phyloP scores from a whole-genome alignment of 2,329 filamentous ascomycete genomes.

The Tolypocladium album region DNA sequence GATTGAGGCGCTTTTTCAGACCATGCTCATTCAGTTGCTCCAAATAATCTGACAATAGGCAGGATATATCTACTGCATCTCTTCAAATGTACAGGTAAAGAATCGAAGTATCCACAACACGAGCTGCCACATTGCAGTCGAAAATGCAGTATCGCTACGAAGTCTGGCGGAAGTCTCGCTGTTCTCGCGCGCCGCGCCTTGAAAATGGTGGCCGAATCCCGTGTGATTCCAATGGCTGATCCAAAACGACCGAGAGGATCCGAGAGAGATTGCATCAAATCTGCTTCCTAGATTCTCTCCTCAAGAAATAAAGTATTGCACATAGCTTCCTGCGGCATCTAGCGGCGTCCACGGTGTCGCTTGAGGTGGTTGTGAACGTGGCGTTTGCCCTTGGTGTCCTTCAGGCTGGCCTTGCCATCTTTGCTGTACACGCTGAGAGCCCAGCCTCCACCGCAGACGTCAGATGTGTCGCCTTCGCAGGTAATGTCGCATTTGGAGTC shows the following conservation, averaged over 20 bases:
- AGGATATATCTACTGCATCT: neutral
- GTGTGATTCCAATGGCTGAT: neutral
- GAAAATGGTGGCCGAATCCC: neutral
- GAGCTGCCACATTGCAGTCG: neutral
- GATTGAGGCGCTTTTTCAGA: neutral
- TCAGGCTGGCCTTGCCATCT: conserved; percentile 18
- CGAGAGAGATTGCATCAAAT: neutral
- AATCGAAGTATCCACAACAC: neutral
- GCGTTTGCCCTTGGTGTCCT: conserved; percentile 19
- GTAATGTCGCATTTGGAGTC: conserved; percentile 29
- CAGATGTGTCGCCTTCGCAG: conserved; percentile 35
- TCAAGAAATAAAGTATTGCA: neutral
- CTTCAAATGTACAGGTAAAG: neutral
- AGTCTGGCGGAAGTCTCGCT: neutral
- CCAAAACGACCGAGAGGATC: neutral
- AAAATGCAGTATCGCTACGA: neutral
- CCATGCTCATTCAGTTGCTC: no score
- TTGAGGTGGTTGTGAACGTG: conserved; percentile 25
- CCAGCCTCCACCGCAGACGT: conserved; percentile 40
- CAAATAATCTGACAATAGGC: neutral
- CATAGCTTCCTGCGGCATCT: neutral
- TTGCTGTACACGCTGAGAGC: conserved; percentile 33
- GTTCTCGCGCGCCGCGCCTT: neutral
- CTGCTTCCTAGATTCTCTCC: conserved; percentile 4
- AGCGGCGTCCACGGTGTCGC: conserved; percentile 20